Percentiles rank a stretch among this genome's conserved stretches.
phyloP scores from a whole-genome alignment of 139 green algal species.

The Micromonas commoda region DNA sequence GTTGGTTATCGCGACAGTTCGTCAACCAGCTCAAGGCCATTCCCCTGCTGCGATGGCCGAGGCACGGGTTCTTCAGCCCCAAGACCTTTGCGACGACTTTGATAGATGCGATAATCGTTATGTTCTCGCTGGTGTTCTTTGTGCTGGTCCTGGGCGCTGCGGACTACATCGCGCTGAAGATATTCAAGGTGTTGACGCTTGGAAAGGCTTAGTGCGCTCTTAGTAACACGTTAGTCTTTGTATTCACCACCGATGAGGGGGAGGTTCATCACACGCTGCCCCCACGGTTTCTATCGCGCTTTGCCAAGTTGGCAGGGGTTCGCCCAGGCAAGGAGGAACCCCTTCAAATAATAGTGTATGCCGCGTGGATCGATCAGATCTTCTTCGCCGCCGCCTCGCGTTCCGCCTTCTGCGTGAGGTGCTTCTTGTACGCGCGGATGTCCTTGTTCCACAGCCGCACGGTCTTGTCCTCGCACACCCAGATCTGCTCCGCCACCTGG shows the following conservation, averaged over 20 bases:
- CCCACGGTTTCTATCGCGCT: no score
- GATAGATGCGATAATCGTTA: not conserved
- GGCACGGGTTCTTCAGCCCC: not conserved
- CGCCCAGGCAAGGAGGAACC: no score
- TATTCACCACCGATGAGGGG: no score
- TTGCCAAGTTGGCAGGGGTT: no score
- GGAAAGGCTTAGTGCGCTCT: no score
- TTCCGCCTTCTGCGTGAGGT: slow-evolving; percentile 53
- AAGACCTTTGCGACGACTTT: not conserved
- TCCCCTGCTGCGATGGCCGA: slow-evolving; percentile 2
- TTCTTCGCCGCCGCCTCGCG: not conserved
- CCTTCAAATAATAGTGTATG: no score
- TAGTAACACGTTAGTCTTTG: no score
- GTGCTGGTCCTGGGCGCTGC: not conserved
- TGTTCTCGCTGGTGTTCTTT: not conserved
- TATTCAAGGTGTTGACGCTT: not conserved
- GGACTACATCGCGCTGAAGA: not conserved
- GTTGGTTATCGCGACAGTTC: not conserved
- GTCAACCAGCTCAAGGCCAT: not conserved
- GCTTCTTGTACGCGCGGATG: slow-evolving; percentile 82
- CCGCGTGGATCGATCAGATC: not conserved
- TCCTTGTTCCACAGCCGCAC: slow-evolving; percentile 72
- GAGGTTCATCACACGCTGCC: no score
- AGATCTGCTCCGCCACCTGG: slow-evolving; percentile 84
- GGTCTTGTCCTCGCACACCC: slow-evolving; percentile 69